Base-by-base conservation (phyloP, 495 filamentous ascomycete genomes). In the Platismatia glauca region DNA sequence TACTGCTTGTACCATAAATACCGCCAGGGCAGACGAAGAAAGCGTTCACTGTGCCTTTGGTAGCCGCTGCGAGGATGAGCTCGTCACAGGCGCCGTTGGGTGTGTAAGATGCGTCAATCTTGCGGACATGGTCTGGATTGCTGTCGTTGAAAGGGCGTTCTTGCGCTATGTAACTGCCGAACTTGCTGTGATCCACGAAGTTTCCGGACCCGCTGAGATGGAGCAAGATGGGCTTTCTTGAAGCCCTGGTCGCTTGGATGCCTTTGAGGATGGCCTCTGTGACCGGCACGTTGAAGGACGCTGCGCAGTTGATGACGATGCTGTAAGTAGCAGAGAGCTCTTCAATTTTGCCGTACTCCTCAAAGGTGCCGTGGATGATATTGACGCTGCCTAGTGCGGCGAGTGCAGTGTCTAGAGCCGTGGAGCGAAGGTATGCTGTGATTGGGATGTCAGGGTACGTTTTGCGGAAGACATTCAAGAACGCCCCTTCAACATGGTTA, bases 141-240 rank as follows among this genome's bases (percentile, higher is more conserved):
- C 43, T 13, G 53, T 63, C 53, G 38, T 58, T 56, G 53, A 63
- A 56, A 15, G 33, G 46, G 35, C 9, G 7, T 18, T 22, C 20
- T 16, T 57, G 38, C 18, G 48, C 35, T 20, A 57, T 38, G 38
- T 58, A 63, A 11, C 15, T 41, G 53, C 60, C 53, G 18, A 53
- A 39, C n/a, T 41, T 41, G 35, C 50, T 56, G 37, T 34, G n/a
- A 44, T 63, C 60, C 11, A 63, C 16, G 24, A 63, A 63, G 35
- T 57, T 57, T 22, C 53, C 60, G 3, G 60, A 33, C 22, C 60
- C 60, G 60, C 60, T 63, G 35, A 63, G 11, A 33, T 63, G 53
- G 52, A 63, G 60, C 24, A 57, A 41, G 18, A 57, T 58, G n/a
- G 50, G 44, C 33, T 63, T 46, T 0, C 38, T 62, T 12, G 48